Conservation (phyloP, 768 basidiomycete species). For the Leccinum aurantiacum region DNA sequence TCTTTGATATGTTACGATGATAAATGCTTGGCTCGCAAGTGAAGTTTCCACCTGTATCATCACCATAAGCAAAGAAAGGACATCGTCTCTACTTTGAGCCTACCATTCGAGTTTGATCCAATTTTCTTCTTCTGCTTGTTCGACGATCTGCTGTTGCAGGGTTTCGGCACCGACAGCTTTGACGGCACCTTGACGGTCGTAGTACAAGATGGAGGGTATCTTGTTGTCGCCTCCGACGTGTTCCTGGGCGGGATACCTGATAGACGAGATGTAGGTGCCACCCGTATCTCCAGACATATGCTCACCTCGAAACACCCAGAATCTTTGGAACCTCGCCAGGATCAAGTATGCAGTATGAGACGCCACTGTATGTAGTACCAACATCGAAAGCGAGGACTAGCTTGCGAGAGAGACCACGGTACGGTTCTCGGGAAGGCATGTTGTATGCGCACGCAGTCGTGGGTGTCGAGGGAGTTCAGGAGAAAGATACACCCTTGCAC, state of each 20-base stretch:
- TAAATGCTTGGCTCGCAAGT: slow-evolving; percentile 34
- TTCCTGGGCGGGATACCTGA: slow-evolving; percentile 49
- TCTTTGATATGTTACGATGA: slow-evolving; percentile 22
- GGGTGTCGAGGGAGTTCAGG: neutral
- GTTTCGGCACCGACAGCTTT: slow-evolving; percentile 48
- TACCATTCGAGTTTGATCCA: slow-evolving; percentile 44
- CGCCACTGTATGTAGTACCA: slow-evolving; percentile 32
- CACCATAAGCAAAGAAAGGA: neutral
- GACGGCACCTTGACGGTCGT: slow-evolving; percentile 39
- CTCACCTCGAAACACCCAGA: slow-evolving; percentile 28
- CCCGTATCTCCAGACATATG: neutral
- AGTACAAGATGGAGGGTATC: slow-evolving; percentile 50
- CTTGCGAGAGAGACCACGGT: slow-evolving; percentile 40
- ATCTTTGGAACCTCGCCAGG: slow-evolving; percentile 36
- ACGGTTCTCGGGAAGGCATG: slow-evolving; percentile 34
- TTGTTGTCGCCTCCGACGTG: slow-evolving; percentile 45
- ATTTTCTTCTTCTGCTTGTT: slow-evolving; percentile 38
- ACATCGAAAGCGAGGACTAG: slow-evolving; percentile 39
- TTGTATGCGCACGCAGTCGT: neutral
- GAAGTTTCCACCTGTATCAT: slow-evolving; percentile 33
- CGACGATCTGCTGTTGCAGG: slow-evolving; percentile 33
- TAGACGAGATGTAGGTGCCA: neutral
- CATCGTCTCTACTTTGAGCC: neutral
- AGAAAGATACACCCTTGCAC: neutral
- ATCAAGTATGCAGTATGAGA: slow-evolving; percentile 38